A percentile compares a stretch with the other conserved stretches of the same genome.
Evolutionary conservation across 2,329 filamentous ascomycete species (phyloP).

Genomic region (Penicillium crustosum): DNA sequence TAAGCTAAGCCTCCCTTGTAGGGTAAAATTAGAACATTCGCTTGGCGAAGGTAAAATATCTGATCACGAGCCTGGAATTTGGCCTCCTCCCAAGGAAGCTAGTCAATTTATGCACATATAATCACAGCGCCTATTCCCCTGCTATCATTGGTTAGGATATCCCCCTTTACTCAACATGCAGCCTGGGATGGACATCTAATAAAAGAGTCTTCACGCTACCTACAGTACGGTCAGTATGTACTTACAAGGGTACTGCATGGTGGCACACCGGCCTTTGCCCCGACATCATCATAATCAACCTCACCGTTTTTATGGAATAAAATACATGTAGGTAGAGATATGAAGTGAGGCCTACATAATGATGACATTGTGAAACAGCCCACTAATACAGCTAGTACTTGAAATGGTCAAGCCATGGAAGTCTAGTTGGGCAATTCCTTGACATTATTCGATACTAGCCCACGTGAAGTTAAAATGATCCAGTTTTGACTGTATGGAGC

Average conservation of each 20-base stretch:
- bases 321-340: too few relatives aligned
- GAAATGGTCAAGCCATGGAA: too few relatives aligned
- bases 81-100: background rate
- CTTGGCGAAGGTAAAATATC: background rate
- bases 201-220: conserved; percentile 6
- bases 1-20: background rate
- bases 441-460: too few relatives aligned
- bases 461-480: too few relatives aligned
- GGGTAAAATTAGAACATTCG: background rate
- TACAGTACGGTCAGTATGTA: background rate
- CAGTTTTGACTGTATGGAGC: too few relatives aligned
- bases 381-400: background rate
- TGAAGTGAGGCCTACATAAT: too few relatives aligned
- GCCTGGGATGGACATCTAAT: background rate
- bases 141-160: background rate
- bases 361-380: too few relatives aligned
- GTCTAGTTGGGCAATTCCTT: too few relatives aligned
- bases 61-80: background rate
- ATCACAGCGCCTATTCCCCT: background rate
- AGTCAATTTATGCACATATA: background rate
- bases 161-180: background rate
- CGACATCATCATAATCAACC: background rate
- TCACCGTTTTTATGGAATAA: background rate
- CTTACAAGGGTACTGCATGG: background rate
- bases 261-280: background rate